phyloP scores from a whole-genome alignment of 2,329 filamentous ascomycete species.

The Clonostachys rhizophaga region DNA sequence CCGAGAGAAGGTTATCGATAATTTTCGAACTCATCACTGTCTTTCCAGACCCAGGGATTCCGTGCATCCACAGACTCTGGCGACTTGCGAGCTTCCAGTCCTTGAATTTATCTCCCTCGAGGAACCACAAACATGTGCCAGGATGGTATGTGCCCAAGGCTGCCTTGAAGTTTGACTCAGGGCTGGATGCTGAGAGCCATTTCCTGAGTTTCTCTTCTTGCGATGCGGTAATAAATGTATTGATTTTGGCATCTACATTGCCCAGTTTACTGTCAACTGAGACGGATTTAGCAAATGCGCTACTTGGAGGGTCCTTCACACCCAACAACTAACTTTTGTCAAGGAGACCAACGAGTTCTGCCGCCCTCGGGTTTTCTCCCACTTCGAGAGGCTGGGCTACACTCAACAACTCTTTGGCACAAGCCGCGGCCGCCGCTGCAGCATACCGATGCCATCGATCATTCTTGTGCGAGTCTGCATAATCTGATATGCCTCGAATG shows the following conservation, averaged over 20 bases:
- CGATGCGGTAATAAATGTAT: neutral
- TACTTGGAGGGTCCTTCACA: too few relatives aligned
- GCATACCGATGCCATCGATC: conserved; percentile 16
- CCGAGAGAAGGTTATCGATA: neutral
- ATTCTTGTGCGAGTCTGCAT: conserved; percentile 21
- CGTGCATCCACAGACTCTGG: neutral
- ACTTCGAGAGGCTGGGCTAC: neutral
- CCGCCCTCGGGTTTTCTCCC: neutral
- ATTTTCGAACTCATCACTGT: neutral
- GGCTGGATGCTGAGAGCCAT: neutral
- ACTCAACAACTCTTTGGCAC: conserved; percentile 8
- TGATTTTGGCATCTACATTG: too few relatives aligned
- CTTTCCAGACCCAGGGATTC: neutral
- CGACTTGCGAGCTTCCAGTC: neutral
- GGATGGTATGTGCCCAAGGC: neutral
- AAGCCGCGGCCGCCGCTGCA: conserved; percentile 14
- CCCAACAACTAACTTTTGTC: too few relatives aligned
- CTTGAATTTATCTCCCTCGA: neutral
- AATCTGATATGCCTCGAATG: conserved; percentile 24
- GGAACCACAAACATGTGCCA: neutral
- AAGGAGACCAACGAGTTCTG: neutral
- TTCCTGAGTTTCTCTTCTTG: neutral
- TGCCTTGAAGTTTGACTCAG: neutral
- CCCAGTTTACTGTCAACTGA: too few relatives aligned
- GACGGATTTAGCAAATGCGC: too few relatives aligned